Conservation (phyloP, 1,284 basidiomycete species). For the Paramarasmius palmivorus region DNA sequence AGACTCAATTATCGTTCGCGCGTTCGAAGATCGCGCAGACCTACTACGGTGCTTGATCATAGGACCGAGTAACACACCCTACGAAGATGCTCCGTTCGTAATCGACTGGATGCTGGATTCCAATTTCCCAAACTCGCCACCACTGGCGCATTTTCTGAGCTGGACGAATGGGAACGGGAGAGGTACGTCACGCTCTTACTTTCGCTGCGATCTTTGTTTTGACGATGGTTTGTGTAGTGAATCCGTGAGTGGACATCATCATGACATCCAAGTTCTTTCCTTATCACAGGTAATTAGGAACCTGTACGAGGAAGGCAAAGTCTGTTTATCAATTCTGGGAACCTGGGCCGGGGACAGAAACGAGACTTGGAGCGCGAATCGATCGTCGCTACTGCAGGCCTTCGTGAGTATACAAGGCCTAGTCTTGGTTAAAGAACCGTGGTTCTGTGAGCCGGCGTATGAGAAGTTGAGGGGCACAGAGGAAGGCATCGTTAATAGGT, state of each 20-base stretch:
- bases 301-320: slow-evolving; percentile 94
- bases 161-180: slow-evolving; percentile 95
- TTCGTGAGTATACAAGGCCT: slow-evolving; percentile 93
- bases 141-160: slow-evolving; percentile 86
- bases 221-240: no score
- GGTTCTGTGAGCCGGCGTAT: slow-evolving; percentile 91
- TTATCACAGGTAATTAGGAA: slow-evolving; percentile 50
- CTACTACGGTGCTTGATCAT: slow-evolving; percentile 88
- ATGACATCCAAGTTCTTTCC: not conserved
- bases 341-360: slow-evolving; percentile 90
- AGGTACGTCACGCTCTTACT: slow-evolving; percentile 46
- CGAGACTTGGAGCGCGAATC: slow-evolving; percentile 82
- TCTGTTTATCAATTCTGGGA: slow-evolving; percentile 88
- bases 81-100: slow-evolving; percentile 91
- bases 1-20: slow-evolving; percentile 74
- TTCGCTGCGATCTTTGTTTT: no score
- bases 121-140: slow-evolving; percentile 85
- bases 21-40: slow-evolving; percentile 83
- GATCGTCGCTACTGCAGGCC: slow-evolving; percentile 87
- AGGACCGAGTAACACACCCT: slow-evolving; percentile 92
- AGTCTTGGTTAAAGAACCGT: slow-evolving; percentile 91
- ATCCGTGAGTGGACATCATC: slow-evolving; percentile 57
- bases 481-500: slow-evolving; percentile 86
- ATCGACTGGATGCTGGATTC: slow-evolving; percentile 93
- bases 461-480: slow-evolving; percentile 88